Percentiles rank a stretch among this genome's conserved stretches.
phyloP scores from a whole-genome alignment of 2,329 filamentous ascomycete species.

The Fusarium anguioides region DNA sequence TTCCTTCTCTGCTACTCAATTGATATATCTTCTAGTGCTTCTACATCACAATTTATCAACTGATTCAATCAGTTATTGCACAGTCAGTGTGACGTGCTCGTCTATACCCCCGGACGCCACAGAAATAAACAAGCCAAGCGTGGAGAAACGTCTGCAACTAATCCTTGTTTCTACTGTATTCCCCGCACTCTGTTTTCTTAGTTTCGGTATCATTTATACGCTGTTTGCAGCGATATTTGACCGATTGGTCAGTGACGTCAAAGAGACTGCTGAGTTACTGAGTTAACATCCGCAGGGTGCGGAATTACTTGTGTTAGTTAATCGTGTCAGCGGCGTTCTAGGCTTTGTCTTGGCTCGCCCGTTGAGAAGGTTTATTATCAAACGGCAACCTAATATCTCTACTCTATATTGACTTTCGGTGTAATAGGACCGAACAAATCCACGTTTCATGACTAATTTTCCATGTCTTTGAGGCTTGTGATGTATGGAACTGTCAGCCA shows the following conservation, averaged over 20 bases:
- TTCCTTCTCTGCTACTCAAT: background rate
- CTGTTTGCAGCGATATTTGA: slow-evolving; percentile 23
- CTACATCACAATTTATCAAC: too few species aligned
- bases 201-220: slow-evolving; percentile 13
- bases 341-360: slow-evolving; percentile 16
- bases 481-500: slow-evolving; percentile 1
- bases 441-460: background rate
- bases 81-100: slow-evolving; percentile 23
- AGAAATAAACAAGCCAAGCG: slow-evolving; percentile 16
- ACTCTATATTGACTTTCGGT: background rate
- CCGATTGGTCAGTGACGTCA: slow-evolving; percentile 44
- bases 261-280: too few species aligned
- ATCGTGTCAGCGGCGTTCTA: slow-evolving; percentile 38
- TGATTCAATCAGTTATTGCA: background rate
- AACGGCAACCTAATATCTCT: background rate
- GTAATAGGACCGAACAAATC: slow-evolving; percentile 5
- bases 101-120: slow-evolving; percentile 35
- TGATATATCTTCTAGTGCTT: background rate
- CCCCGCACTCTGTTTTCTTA: slow-evolving; percentile 38
- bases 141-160: slow-evolving; percentile 30
- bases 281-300: background rate
- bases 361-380: background rate
- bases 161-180: slow-evolving; percentile 21
- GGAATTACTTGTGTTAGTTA: slow-evolving; percentile 40
- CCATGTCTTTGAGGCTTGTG: background rate